phyloP scores from a whole-genome alignment of 208 protist genomes.

The Acanthamoeba castellanii region DNA sequence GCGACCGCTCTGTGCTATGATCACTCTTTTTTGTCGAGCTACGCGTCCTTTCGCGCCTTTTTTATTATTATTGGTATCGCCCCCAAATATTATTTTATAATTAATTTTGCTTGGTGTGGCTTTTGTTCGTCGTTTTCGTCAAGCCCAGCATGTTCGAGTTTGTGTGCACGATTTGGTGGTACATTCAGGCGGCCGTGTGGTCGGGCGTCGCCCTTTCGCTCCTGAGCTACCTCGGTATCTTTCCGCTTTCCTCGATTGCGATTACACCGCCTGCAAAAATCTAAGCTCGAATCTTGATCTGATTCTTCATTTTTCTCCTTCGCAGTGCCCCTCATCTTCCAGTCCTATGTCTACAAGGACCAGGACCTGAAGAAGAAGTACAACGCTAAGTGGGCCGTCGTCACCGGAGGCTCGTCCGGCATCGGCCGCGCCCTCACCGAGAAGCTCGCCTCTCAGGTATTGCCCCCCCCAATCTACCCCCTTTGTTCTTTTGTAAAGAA shows the following conservation, averaged over 20 bases:
- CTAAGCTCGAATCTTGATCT: too few species aligned
- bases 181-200: slow-evolving; percentile 7
- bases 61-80: too few species aligned
- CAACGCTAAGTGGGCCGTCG: slow-evolving; percentile 83
- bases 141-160: slow-evolving; percentile 5
- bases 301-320: not conserved
- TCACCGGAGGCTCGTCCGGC: slow-evolving; percentile 76
- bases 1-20: not conserved
- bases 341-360: slow-evolving; percentile 46
- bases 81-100: not conserved
- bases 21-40: too few species aligned
- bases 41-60: too few species aligned
- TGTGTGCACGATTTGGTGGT: slow-evolving; percentile 23
- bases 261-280: not conserved
- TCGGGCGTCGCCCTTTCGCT: not conserved
- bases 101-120: too few species aligned
- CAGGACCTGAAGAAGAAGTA: slow-evolving; percentile 83
- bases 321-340: slow-evolving; percentile 39
- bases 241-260: not conserved
- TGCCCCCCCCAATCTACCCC: not conserved
- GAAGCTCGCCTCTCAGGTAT: slow-evolving; percentile 77
- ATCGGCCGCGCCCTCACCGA: slow-evolving; percentile 76
- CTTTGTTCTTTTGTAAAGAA: not conserved
- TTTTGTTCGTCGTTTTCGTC: not conserved
- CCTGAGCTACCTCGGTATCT: not conserved